Base-by-base conservation (phyloP, 164 flowering plant species). In the Stephania cephalantha region DNA sequence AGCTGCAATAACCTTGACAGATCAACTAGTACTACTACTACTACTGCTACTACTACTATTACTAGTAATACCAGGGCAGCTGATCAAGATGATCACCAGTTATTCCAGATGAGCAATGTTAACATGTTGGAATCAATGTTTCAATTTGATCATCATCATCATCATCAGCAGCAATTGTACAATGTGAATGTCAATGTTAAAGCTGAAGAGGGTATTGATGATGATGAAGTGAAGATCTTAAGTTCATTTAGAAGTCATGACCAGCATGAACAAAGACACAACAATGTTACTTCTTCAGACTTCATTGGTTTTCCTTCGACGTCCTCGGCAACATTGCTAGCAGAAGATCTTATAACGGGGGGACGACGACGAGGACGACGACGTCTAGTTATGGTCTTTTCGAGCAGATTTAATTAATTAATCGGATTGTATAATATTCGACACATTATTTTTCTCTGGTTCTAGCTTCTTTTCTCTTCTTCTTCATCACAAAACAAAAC, bases 271-370 rank as follows among this genome's bases (percentile, higher is more conserved):
- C 84, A 80, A 15, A 18, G 61, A 71, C 84, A 81, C 42, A 35
- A 35, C 42, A 35, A 35, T 35, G 42, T 35, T 5, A 58, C n/a
- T 58, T 58, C 64, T 31, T 50, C 72, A 22, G 84, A 85, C 78
- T 88, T 83, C 81, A 78, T 80, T 83, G 84, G 83, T 81, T 88
- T 79, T 80, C 84, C 85, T 0, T 78, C 55, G 15, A 65, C 55
- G 17, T 64, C 20, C 48, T 78, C 55, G 9, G 46, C 55, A 25
- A 73, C 20, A 58, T 87, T 90, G 4, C 76, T 86, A 31, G 82
- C 88, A 1, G 87, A 87, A 45, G 88, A 88, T 78, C 76, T 85
- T n/a, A n/a, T n/a, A n/a, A n/a, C n/a, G n/a, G n/a, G n/a, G n/a
- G n/a, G 53, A 83, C 81, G 3, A 86, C 70, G 31, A 78, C 81